phyloP scores from a whole-genome alignment of 2,329 filamentous ascomycete genomes.

The Elsinoe fawcettii region DNA sequence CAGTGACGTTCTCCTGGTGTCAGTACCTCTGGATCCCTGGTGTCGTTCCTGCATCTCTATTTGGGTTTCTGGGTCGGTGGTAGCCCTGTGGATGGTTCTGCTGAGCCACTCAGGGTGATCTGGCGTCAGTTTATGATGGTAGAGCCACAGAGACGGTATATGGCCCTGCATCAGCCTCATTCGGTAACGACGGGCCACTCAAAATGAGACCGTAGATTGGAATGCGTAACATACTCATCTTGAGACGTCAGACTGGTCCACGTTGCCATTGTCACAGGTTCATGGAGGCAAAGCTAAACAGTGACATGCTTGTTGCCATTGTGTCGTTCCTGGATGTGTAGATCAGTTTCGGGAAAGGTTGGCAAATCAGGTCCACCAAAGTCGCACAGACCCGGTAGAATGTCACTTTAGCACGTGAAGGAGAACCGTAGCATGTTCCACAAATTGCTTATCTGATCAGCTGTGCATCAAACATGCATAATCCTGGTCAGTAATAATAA shows the following conservation, averaged over 20 bases:
- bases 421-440: neutral
- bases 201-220: neutral
- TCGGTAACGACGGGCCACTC: neutral
- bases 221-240: neutral
- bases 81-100: neutral
- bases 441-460: conserved; percentile 10
- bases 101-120: neutral
- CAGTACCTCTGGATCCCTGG: neutral
- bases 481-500: neutral
- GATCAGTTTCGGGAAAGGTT: neutral
- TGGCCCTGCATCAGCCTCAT: neutral
- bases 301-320: neutral
- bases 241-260: neutral
- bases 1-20: neutral
- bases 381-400: neutral
- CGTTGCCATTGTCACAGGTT: neutral
- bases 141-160: neutral
- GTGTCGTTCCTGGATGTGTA: neutral
- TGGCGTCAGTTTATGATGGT: neutral
- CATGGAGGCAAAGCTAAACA: neutral
- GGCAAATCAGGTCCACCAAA: neutral
- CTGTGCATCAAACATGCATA: conserved; percentile 11
- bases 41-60: neutral
- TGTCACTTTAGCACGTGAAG: neutral
- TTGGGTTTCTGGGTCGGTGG: neutral